Percentiles rank a stretch among this genome's conserved stretches.
Conservation (phyloP, 805 yeast genomes). For the Zygosaccharomyces lentus region DNA sequence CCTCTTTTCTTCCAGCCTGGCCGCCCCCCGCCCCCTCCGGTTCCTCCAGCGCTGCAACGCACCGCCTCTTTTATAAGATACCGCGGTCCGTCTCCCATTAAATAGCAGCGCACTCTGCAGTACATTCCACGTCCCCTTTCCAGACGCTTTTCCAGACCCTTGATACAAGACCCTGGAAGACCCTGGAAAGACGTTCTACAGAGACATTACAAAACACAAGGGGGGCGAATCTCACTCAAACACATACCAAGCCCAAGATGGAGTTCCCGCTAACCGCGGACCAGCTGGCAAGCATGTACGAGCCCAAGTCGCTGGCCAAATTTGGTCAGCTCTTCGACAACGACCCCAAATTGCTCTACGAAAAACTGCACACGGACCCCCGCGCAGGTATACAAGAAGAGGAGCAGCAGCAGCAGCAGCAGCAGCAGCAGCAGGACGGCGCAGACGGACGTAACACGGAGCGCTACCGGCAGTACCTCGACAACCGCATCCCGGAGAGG, state of each 20-base stretch:
- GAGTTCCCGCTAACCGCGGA: constrained; percentile 16
- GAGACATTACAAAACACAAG: neutral
- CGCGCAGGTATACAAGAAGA: constrained; percentile 21
- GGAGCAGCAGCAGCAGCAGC: no score
- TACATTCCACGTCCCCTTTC: no score
- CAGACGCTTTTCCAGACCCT: no score
- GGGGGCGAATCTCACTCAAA: neutral
- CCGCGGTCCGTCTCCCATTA: neutral
- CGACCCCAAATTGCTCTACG: constrained; percentile 20
- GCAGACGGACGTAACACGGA: constrained; percentile 8
- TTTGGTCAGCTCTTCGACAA: constrained; percentile 25
- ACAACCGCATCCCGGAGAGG: constrained; percentile 66
- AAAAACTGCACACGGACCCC: constrained; percentile 23
- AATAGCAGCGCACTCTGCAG: no score
- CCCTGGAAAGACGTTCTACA: no score
- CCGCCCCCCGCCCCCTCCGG: no score
- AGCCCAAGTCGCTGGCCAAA: constrained; percentile 31
- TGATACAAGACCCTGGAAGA: neutral
- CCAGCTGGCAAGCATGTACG: constrained; percentile 29
- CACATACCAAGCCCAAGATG: neutral
- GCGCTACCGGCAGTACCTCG: constrained; percentile 49
- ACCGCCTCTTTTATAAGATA: constrained; percentile 1
- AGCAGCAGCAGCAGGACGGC: no score
- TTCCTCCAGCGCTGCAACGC: neutral
- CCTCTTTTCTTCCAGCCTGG: no score